These are phyloP conservation scores for Suillus luteus DNA, from an alignment of 768 basidiomycete species.

Conservation along the genomic window DNA sequence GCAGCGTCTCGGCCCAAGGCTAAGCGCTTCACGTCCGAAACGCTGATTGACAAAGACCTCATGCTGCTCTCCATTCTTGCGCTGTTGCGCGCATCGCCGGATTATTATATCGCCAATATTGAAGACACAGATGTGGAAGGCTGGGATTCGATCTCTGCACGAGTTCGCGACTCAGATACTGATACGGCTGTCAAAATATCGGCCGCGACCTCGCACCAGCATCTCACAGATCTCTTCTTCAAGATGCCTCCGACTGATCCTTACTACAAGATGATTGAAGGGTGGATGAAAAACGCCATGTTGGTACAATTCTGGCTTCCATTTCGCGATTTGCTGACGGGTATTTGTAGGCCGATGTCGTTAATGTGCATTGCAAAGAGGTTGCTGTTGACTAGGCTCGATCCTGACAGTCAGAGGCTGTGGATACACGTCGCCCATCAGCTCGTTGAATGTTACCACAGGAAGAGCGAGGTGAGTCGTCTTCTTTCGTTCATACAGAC, in stretches of 20 bases:
- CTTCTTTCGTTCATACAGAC: neutral
- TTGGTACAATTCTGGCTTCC: conserved; percentile 30
- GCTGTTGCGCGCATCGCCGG: conserved; percentile 60
- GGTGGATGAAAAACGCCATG: conserved; percentile 51
- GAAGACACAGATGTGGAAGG: conserved; percentile 22
- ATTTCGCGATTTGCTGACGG: conserved; percentile 8
- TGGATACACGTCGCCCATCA: conserved; percentile 69
- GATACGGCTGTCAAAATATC: conserved; percentile 70
- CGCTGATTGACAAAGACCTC: conserved; percentile 67
- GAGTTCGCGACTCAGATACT: conserved; percentile 62
- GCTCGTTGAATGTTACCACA: conserved; percentile 56
- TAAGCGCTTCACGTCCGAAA: conserved; percentile 56
- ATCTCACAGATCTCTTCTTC: conserved; percentile 46
- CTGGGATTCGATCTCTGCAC: conserved; percentile 50
- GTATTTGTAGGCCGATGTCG: conserved; percentile 21
- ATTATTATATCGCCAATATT: conserved; percentile 54
- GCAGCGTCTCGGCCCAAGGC: conserved; percentile 59
- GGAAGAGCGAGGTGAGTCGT: conserved; percentile 47
- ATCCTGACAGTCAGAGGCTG: conserved; percentile 63
- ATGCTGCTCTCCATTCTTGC: conserved; percentile 69
- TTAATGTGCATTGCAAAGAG: conserved; percentile 54
- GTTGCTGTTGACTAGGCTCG: conserved; percentile 58
- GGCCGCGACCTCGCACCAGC: conserved; percentile 50
- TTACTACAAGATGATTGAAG: conserved; percentile 37
- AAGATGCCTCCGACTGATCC: conserved; percentile 43